A percentile compares a stretch with the other conserved stretches of the same genome.
phyloP scores from a whole-genome alignment of 2,329 filamentous ascomycete genomes.

The Chalara sp. region DNA sequence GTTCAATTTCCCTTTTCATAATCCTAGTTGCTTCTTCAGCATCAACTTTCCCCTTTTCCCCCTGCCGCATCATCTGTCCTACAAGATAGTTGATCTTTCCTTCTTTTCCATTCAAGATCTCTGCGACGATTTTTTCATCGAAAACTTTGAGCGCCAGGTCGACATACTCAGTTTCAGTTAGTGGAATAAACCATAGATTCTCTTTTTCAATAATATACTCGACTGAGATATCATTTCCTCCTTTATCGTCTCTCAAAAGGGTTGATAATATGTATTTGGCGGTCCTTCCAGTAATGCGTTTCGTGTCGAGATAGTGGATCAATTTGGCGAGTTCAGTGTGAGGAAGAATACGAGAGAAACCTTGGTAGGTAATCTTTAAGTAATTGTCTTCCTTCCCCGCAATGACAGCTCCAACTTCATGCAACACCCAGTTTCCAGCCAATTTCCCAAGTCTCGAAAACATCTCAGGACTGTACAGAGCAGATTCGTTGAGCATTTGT shows the following conservation, averaged over 20 bases:
- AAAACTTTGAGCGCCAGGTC: slow-evolving; percentile 46
- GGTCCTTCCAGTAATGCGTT: slow-evolving; percentile 44
- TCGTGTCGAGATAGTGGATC: slow-evolving; percentile 34
- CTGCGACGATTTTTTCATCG: slow-evolving; percentile 50
- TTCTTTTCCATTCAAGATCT: slow-evolving; percentile 52
- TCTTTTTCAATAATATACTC: slow-evolving; percentile 48
- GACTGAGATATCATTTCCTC: slow-evolving; percentile 31
- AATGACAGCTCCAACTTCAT: slow-evolving; percentile 63
- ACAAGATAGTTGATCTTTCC: slow-evolving; percentile 65
- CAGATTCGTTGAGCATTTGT: too few species aligned
- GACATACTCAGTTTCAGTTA: slow-evolving; percentile 49
- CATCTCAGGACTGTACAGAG: slow-evolving; percentile 3
- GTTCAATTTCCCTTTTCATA: slow-evolving; percentile 39
- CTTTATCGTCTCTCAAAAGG: slow-evolving; percentile 39
- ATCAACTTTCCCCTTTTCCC: slow-evolving; percentile 55
- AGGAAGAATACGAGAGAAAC: slow-evolving; percentile 18
- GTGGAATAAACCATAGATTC: slow-evolving; percentile 45
- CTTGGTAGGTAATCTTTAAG: slow-evolving; percentile 16
- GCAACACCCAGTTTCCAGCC: slow-evolving; percentile 62
- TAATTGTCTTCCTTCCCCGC: slow-evolving; percentile 17
- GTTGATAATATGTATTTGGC: slow-evolving; percentile 53
- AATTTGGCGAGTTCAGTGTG: slow-evolving; percentile 32
- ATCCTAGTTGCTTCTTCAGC: slow-evolving; percentile 49
- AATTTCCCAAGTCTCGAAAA: slow-evolving; percentile 34
- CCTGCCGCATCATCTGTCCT: slow-evolving; percentile 59